Base-by-base conservation (phyloP, 768 basidiomycete species). In the Galerina marginata region DNA sequence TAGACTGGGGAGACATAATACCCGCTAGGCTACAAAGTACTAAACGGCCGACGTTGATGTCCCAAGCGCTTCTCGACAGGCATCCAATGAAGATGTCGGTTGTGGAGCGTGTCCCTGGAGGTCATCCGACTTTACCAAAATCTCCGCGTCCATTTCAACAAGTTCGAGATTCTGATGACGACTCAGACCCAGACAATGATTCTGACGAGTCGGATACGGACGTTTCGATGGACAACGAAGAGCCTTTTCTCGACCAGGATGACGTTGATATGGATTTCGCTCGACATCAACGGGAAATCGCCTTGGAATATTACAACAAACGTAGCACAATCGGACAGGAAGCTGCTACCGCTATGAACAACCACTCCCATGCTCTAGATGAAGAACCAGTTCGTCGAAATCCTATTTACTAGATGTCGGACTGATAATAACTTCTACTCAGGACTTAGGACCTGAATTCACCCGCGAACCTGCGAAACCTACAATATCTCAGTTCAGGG, bases 231-330 rank as follows among this genome's bases (percentile, higher is more conserved):
- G 61, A 63, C 15, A 80, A 81, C n/a, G 81, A 77, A 26, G 74
- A 75, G 2, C 60, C 76, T 6, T 48, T 47, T 45, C 59, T 77
- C 11, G 75, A 72, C 49, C 77, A 81, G 11, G 83, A 87, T 43
- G 83, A 80, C 43, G 76, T 80, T 25, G 87, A 91, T 65, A 74
- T 86, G 36, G 85, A 91, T 63, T 79, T 77, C 50, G 88, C 84
- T 23, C 83, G 78, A 53, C 89, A 90, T 65, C 89, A 92, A 63
- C 86, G 90, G 29, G 91, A 92, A 70, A 82, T 93, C 64, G 86
- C 88, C 15, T 67, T 92, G 43, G 86, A 86, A 63, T 93, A 93
- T 67, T 79, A 88, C 70, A 74, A 80, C 63, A 89, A 86, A 69
- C 84, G 89, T 50, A 74, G 72, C 38, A 76, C 76, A 15, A 81